Evolutionary conservation across 495 filamentous ascomycete genomes (phyloP).

Genomic region (Xylaria sp.): DNA sequence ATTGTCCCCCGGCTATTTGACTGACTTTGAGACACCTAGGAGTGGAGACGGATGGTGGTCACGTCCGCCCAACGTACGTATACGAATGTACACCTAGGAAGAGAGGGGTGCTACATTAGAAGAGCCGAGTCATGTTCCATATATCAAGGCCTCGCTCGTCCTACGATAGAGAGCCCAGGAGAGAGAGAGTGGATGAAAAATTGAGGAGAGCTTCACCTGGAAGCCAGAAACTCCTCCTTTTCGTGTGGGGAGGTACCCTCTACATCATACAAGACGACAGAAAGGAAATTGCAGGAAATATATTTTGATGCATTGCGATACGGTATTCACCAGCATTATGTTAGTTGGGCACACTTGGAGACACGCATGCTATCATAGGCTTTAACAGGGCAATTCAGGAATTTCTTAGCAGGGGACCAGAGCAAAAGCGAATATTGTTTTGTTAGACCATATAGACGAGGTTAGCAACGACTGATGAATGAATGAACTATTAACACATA

Average conservation of each 20-base stretch:
- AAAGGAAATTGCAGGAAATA: not conserved
- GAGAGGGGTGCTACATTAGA: not conserved
- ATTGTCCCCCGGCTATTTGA: not conserved
- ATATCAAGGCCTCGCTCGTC: not conserved
- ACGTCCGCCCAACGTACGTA: not conserved
- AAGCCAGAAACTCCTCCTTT: not conserved
- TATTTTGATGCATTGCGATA: not conserved
- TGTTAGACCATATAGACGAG: not conserved
- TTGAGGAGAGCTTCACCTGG: not conserved
- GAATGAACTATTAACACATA: not conserved
- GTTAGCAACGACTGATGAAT: not conserved
- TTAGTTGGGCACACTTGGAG: not conserved
- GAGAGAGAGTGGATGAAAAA: not conserved
- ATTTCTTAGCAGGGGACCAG: not conserved
- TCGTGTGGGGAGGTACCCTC: not conserved
- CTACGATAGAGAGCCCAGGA: not conserved
- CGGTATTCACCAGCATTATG: not conserved
- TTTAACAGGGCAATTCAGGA: not conserved
- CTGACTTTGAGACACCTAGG: not conserved
- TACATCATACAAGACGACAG: not conserved
- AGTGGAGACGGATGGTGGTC: not conserved
- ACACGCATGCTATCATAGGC: not conserved
- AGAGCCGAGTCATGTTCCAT: not conserved
- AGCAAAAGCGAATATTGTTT: not conserved
- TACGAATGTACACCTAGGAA: not conserved